Evolutionary conservation across 192 early-diverging fungal species (phyloP).

Genomic region (Coemansia sp.): DNA sequence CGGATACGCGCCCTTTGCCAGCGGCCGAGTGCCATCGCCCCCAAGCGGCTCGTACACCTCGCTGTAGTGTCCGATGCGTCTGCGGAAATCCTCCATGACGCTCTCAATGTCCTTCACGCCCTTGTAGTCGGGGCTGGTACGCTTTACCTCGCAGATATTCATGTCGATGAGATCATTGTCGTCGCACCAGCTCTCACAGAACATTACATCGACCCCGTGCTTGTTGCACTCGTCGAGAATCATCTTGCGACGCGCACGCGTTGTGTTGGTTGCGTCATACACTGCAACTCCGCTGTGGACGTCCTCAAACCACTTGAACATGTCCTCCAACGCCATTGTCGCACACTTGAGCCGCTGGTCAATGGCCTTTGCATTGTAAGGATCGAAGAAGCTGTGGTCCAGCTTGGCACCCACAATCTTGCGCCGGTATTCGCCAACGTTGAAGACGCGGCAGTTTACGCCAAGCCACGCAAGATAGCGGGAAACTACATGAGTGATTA

Average conservation of each 20-base stretch:
- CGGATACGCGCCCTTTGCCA: conserved; percentile 52
- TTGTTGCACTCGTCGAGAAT: conserved; percentile 71
- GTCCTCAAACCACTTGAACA: conserved; percentile 88
- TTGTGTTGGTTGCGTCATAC: conserved; percentile 99
- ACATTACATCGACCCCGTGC: conserved; percentile 87
- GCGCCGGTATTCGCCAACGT: conserved; percentile 98
- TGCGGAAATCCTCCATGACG: conserved; percentile 90
- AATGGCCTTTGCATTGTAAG: conserved; percentile 70
- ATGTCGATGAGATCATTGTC: conserved; percentile 81
- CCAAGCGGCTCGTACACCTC: conserved; percentile 86
- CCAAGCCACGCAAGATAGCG: conserved; percentile 97
- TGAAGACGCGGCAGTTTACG: conserved; percentile 91
- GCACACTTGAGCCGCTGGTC: conserved; percentile 80
- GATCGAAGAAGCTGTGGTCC: conserved; percentile 90
- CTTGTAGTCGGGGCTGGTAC: conserved; percentile 92
- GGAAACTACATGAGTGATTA: conserved; percentile 59
- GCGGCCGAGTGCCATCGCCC: conserved; percentile 52
- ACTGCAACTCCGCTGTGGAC: conserved; percentile 83
- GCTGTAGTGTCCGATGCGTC: conserved; percentile 90
- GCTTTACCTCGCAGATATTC: conserved; percentile 96
- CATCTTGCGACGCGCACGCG: conserved; percentile 72
- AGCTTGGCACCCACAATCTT: conserved; percentile 80
- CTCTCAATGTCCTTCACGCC: conserved; percentile 77
- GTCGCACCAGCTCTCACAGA: conserved; percentile 94
- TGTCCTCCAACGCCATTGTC: conserved; percentile 80